Percentiles rank a stretch among this genome's conserved stretches.
Conservation (phyloP, 1,139 yeast species). For the Kurtzmaniella quercitrusa region DNA sequence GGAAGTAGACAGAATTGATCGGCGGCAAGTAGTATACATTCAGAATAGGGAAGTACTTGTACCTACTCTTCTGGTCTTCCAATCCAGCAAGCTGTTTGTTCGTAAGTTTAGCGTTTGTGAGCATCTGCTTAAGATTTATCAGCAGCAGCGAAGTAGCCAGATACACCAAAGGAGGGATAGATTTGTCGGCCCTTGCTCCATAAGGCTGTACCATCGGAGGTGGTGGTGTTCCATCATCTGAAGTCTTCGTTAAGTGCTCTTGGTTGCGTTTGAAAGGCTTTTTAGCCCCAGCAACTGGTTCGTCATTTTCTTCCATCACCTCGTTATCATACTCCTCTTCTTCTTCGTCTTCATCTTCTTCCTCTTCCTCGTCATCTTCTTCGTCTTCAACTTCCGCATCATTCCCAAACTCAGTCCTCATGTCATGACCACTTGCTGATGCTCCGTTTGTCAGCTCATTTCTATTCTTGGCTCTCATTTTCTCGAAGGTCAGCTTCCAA, state of each 20-base stretch:
- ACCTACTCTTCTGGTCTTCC: slow-evolving; percentile 21
- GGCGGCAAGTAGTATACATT: slow-evolving; percentile 56
- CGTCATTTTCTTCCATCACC: not conserved
- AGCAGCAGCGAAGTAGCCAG: slow-evolving; percentile 10
- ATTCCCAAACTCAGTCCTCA: too few species aligned
- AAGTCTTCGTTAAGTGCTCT: not conserved
- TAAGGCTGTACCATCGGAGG: slow-evolving; percentile 10
- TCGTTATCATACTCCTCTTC: slow-evolving; percentile 8
- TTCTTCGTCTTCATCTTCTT: slow-evolving; percentile 7
- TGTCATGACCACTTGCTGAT: not conserved
- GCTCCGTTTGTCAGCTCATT: not conserved
- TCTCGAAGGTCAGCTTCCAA: slow-evolving; percentile 19
- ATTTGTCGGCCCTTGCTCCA: slow-evolving; percentile 4
- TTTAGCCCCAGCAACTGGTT: not conserved
- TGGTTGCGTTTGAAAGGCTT: not conserved
- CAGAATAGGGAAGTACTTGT: slow-evolving; percentile 55
- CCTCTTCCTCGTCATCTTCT: slow-evolving; percentile 5
- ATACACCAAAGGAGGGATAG: slow-evolving; percentile 12
- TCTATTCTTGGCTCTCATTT: slow-evolving; percentile 6
- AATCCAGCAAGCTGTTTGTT: slow-evolving; percentile 5
- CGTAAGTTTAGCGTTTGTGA: slow-evolving; percentile 2
- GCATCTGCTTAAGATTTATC: slow-evolving; percentile 12
- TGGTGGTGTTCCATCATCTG: slow-evolving; percentile 2
- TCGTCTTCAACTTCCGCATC: slow-evolving; percentile 3
- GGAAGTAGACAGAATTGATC: slow-evolving; percentile 55